These are phyloP conservation scores for Aphanocladium album DNA, from an alignment of 2,329 filamentous ascomycete species.

Conservation along the genomic window DNA sequence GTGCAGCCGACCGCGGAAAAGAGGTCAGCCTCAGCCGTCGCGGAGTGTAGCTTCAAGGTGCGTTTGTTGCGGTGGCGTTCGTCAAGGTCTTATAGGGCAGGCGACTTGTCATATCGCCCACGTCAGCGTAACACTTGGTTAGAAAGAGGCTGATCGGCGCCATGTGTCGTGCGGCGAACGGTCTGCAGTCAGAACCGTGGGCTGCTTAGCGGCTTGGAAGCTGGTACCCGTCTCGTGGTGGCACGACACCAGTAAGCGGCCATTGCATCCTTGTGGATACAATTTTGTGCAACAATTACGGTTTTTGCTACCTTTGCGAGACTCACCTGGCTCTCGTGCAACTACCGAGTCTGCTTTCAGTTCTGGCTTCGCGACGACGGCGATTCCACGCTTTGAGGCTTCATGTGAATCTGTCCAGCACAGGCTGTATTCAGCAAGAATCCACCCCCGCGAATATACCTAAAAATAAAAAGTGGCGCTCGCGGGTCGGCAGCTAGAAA, in stretches of 20 bases:
- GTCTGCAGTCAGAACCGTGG: background rate
- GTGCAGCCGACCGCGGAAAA: background rate
- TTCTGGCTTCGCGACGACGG: background rate
- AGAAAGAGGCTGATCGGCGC: background rate
- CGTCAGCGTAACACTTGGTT: background rate
- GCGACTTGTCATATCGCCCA: background rate
- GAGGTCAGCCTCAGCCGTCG: background rate
- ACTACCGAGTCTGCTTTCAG: background rate
- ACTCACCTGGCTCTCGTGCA: background rate
- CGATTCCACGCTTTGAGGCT: background rate
- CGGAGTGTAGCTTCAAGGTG: background rate
- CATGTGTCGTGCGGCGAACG: background rate
- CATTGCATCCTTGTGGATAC: constrained; percentile 1
- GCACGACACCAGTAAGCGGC: background rate
- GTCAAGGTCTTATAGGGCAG: background rate
- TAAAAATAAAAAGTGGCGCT: background rate
- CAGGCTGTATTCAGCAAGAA: background rate
- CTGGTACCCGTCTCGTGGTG: background rate
- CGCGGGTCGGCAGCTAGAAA: background rate
- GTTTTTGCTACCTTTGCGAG: background rate
- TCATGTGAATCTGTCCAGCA: background rate
- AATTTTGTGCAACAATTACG: background rate
- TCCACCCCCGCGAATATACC: background rate
- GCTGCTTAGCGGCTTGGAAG: background rate
- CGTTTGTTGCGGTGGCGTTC: background rate